Evolutionary conservation across 2,329 filamentous ascomycete genomes (phyloP).

Genomic region (Fusarium humuli): DNA sequence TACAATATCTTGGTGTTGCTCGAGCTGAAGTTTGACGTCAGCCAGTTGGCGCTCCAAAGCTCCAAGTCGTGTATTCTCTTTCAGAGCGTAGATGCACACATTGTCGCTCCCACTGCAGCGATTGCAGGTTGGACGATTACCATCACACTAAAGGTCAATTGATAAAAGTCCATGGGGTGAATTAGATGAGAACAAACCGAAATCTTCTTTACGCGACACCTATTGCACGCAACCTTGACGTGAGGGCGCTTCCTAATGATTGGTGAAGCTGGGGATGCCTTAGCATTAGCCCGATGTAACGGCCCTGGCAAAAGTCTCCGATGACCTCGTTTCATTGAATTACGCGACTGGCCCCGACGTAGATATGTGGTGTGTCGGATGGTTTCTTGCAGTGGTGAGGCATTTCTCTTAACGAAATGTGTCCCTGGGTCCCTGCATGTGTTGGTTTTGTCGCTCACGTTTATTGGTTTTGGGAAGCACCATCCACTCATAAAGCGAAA

Average conservation of each 20-base stretch:
- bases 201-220: not conserved
- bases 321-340: not conserved
- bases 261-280: not conserved
- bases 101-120: not conserved
- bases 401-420: too few relatives aligned
- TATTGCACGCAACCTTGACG: not conserved
- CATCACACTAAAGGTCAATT: not conserved
- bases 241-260: not conserved
- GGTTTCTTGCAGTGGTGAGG: too few relatives aligned
- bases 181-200: not conserved
- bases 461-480: too few relatives aligned
- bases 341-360: too few relatives aligned
- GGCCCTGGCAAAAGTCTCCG: not conserved
- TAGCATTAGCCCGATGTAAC: not conserved
- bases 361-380: not conserved
- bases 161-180: not conserved
- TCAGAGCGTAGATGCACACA: not conserved
- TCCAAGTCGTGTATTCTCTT: not conserved
- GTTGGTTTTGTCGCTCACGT: too few relatives aligned
- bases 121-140: not conserved
- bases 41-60: not conserved
- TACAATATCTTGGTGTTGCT: not conserved
- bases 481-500: too few relatives aligned
- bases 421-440: too few relatives aligned
- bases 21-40: not conserved